Base-by-base conservation (phyloP, 2,329 filamentous ascomycete genomes). In the Exophiala oligosperma region DNA sequence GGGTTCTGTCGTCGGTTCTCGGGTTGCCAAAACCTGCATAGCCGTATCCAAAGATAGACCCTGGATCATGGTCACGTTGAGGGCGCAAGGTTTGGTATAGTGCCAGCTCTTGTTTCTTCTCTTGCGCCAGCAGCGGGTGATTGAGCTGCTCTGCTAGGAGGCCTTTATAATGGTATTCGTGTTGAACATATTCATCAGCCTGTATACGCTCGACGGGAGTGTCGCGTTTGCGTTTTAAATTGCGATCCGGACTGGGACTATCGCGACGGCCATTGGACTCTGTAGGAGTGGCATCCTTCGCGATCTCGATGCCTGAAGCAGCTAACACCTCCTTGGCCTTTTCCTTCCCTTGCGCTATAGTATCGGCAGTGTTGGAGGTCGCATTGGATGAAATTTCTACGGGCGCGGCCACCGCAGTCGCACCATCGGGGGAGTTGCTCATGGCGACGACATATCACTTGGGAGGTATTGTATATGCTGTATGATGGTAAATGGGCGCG, bases 21-120 rank as follows among this genome's bases (percentile, higher is more conserved):
- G 89, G 88, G 77, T 97, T 97, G 64, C 90, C 93, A 70, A 89
- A 96, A 46, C 92, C 93, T 70, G 84, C 86, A 72, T 96, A 99
- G 54, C 94, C 94, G 67, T 79, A 76, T 29, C 85, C 85, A 70
- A 85, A 88, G 29, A 88, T 73, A 9, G 80, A 78, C 40, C 79
- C 84, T 14, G 85, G 84, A 64, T 85, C 79, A 59, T 77, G 69
- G 48, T 81, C 77, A 46, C 81, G 78, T 51, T 82, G 76, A 80
- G 84, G 74, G 80, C 89, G 76, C 65, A 91, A 71, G 49, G 80
- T 74, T 58, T 84, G 80, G 78, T 93, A 91, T 70, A 91, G 87
- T 60, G 87, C 82, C 59, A 86, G 82, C 74, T 89, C 87, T 50
- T 84, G 79, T 64, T 84, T 84, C 75, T 87, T 88, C 65, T 84